These are phyloP conservation scores for Aspergillus aculeatinus DNA, from an alignment of 2,329 filamentous ascomycete species.

Conservation along the genomic window DNA sequence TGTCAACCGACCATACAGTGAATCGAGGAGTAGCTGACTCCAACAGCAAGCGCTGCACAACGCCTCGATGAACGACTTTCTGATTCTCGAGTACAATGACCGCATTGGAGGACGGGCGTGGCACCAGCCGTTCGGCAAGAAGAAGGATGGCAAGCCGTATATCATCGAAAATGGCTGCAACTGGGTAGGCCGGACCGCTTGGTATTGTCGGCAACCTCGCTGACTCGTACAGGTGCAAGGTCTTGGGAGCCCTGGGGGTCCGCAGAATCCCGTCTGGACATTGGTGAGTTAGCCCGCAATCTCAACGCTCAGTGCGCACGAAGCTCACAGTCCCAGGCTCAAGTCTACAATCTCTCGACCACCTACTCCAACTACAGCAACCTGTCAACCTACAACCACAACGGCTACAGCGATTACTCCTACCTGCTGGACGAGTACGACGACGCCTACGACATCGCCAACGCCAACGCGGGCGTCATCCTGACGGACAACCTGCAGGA, in stretches of 20 bases:
- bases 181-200: constrained; percentile 47
- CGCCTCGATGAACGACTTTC: constrained; percentile 60
- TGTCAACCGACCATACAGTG: background rate
- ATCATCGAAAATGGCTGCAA: constrained; percentile 66
- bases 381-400: constrained; percentile 60
- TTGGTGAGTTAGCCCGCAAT: background rate
- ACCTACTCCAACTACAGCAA: constrained; percentile 59
- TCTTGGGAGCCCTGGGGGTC: constrained; percentile 37
- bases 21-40: background rate
- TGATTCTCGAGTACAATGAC: constrained; percentile 64
- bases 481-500: constrained; percentile 62
- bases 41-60: constrained; percentile 59
- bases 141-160: constrained; percentile 53
- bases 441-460: constrained; percentile 46
- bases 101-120: constrained; percentile 62
- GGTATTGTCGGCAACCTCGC: background rate
- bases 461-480: constrained; percentile 56
- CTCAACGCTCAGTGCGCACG: background rate
- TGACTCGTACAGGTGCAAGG: constrained; percentile 40
- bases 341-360: constrained; percentile 59
- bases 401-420: constrained; percentile 53
- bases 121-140: constrained; percentile 57
- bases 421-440: constrained; percentile 53
- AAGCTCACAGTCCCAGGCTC: constrained; percentile 40
- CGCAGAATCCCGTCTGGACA: constrained; percentile 59